These are phyloP conservation scores for Colletotrichum sp. DNA, from an alignment of 2,329 filamentous ascomycete species.

Conservation along the genomic window DNA sequence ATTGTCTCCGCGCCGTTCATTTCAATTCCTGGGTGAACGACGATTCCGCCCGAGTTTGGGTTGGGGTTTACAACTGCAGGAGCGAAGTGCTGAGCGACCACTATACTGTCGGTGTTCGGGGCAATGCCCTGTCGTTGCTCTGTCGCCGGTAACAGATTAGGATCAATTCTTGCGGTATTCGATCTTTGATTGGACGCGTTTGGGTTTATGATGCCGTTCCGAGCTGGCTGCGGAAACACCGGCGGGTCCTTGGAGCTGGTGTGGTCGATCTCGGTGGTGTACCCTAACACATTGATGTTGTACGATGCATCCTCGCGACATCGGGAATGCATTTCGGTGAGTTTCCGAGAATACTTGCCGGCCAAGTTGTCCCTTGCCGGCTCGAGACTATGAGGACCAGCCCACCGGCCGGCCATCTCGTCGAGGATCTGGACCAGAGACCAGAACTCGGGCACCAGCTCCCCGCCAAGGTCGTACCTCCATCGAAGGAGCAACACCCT, in stretches of 20 bases:
- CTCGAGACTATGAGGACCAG: constrained; percentile 5
- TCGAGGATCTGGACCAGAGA: constrained; percentile 25
- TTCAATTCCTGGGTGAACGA: neutral
- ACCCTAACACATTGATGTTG: constrained; percentile 2
- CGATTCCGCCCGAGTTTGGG: neutral
- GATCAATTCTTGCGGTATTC: neutral
- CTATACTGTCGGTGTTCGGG: neutral
- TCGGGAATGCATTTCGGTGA: constrained; percentile 17
- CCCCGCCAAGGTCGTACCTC: constrained; percentile 25
- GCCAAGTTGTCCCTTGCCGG: constrained; percentile 11
- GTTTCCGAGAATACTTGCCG: constrained; percentile 19
- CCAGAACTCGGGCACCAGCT: constrained; percentile 27
- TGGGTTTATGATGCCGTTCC: fast-evolving
- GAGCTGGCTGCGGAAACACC: neutral
- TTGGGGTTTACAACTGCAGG: neutral
- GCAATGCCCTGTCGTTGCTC: neutral
- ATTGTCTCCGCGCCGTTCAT: neutral
- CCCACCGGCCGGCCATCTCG: constrained; percentile 26
- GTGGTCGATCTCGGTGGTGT: constrained; percentile 10
- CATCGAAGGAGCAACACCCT: constrained; percentile 41
- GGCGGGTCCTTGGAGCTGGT: neutral
- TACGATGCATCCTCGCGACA: constrained; percentile 15
- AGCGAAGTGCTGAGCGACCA: neutral
- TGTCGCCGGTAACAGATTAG: neutral
- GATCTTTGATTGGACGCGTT: fast-evolving